Evolutionary conservation across 1,139 yeast genomes (phyloP).

Genomic region (Saccharomyces hybrid): DNA sequence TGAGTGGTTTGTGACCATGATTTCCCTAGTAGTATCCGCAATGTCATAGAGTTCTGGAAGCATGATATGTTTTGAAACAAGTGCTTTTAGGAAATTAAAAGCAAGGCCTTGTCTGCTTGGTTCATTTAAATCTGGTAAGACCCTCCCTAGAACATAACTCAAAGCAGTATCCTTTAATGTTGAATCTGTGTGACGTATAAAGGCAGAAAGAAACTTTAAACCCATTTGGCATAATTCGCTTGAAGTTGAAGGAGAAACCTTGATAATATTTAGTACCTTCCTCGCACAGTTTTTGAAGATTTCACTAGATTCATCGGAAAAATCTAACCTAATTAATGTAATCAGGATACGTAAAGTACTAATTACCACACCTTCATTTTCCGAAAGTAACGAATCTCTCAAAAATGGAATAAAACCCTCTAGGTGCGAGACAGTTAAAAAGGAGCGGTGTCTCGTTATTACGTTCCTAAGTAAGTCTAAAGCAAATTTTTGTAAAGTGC

Average conservation of each 20-base stretch:
- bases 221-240: slow-evolving; percentile 79
- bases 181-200: slow-evolving; percentile 64
- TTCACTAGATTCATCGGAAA: slow-evolving; percentile 48
- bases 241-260: slow-evolving; percentile 71
- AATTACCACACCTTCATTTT: slow-evolving; percentile 67
- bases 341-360: slow-evolving; percentile 61
- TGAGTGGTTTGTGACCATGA: slow-evolving; percentile 87
- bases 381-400: slow-evolving; percentile 51
- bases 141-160: slow-evolving; percentile 64
- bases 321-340: slow-evolving; percentile 53
- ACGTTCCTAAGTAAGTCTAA: slow-evolving; percentile 73
- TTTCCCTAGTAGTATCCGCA: slow-evolving; percentile 71
- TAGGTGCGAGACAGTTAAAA: slow-evolving; percentile 55
- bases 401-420: slow-evolving; percentile 71
- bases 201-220: slow-evolving; percentile 63
- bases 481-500: slow-evolving; percentile 66
- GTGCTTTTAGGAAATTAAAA: slow-evolving; percentile 70
- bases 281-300: slow-evolving; percentile 54
- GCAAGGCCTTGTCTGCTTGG: slow-evolving; percentile 87
- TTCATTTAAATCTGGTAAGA: slow-evolving; percentile 85
- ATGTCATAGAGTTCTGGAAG: slow-evolving; percentile 87
- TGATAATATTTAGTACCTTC: slow-evolving; percentile 57
- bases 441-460: slow-evolving; percentile 49
- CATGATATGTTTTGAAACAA: slow-evolving; percentile 64
- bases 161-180: slow-evolving; percentile 64